Percentiles rank a stretch among this genome's conserved stretches.
Conservation (phyloP, 768 basidiomycete genomes). For the Tephrocybe sp. region DNA sequence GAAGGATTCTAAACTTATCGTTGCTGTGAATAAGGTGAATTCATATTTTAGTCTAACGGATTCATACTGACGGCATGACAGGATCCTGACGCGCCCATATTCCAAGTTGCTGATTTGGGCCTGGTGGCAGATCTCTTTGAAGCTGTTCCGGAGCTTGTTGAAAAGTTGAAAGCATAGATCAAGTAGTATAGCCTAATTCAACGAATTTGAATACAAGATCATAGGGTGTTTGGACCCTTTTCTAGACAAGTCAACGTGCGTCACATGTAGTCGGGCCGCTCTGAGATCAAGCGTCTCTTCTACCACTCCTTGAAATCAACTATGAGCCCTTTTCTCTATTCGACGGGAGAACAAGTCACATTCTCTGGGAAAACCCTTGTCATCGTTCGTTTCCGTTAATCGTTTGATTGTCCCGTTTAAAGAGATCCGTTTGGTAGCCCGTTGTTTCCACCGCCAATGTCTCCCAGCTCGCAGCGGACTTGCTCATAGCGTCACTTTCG, state of each 20-base stretch:
- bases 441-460: slow-evolving; percentile 82
- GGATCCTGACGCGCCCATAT: slow-evolving; percentile 98
- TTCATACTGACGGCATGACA: slow-evolving; percentile 28
- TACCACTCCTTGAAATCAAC: neutral
- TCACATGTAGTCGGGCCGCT: too few species aligned
- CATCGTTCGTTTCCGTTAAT: slow-evolving; percentile 35
- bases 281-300: too few species aligned
- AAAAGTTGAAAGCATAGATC: slow-evolving; percentile 75
- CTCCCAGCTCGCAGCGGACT: slow-evolving; percentile 74
- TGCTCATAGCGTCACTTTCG: slow-evolving; percentile 66
- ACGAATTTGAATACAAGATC: too few species aligned
- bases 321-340: slow-evolving; percentile 33
- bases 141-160: slow-evolving; percentile 85
- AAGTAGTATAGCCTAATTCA: neutral
- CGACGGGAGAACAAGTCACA: slow-evolving; percentile 20
- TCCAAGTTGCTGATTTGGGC: slow-evolving; percentile 96
- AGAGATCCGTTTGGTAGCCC: slow-evolving; percentile 43
- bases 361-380: slow-evolving; percentile 42
- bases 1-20: slow-evolving; percentile 99
- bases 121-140: slow-evolving; percentile 94
- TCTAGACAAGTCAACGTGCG: too few species aligned
- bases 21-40: slow-evolving; percentile 93
- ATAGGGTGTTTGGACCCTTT: too few species aligned
- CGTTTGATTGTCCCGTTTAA: slow-evolving; percentile 10
- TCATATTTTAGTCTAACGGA: neutral